Conservation (phyloP, 148 eudicot genomes). For the Oxyria digyna region DNA sequence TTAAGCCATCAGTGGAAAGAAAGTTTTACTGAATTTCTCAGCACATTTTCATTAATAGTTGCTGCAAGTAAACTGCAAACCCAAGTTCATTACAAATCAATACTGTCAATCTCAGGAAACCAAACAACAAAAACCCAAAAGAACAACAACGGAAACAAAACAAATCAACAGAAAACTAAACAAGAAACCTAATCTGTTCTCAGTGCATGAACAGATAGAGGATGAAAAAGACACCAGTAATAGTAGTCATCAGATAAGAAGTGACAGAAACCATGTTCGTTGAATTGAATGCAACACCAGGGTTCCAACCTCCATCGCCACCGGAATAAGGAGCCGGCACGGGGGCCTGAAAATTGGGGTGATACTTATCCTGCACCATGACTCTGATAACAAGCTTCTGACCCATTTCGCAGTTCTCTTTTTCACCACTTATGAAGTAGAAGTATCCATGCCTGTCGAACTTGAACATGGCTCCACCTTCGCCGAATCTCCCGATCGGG, state of each 20-base stretch:
- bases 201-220: conserved; percentile 3
- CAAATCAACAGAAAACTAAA: neutral
- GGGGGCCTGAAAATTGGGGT: neutral
- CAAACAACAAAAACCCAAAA: neutral
- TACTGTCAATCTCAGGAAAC: neutral
- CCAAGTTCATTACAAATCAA: neutral
- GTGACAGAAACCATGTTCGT: neutral
- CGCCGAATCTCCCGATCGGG: neutral
- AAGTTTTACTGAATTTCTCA: neutral
- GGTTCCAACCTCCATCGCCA: neutral
- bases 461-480: conserved; percentile 10
- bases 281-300: neutral
- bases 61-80: neutral
- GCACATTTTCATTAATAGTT: neutral
- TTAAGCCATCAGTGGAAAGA: neutral
- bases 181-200: conserved; percentile 6
- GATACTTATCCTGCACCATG: conserved; percentile 9
- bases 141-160: neutral
- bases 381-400: conserved; percentile 12
- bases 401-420: conserved; percentile 11
- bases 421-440: conserved; percentile 15
- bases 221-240: neutral
- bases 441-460: conserved; percentile 6
- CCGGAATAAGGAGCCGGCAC: neutral
- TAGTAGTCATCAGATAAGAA: conserved; percentile 6